Evolutionary conservation across 208 protist genomes (phyloP).

Genomic region (Acanthamoeba castellanii): DNA sequence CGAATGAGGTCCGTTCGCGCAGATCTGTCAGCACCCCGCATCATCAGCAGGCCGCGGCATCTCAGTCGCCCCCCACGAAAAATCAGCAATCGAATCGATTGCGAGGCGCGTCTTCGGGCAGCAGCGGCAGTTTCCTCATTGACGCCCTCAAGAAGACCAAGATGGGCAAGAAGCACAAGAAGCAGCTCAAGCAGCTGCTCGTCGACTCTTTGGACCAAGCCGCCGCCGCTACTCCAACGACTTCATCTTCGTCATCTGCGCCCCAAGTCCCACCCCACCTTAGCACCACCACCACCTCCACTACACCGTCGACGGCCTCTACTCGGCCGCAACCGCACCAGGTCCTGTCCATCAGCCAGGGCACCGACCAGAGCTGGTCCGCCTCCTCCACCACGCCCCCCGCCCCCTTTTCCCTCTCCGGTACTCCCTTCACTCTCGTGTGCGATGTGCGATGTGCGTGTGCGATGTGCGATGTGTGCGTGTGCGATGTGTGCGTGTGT

Average conservation of each 20-base stretch:
- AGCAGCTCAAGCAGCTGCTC: not conserved
- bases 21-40: too few relatives aligned
- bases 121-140: not conserved
- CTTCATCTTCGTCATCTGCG: not conserved
- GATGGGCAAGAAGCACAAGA: conserved; percentile 6
- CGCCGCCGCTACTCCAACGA: not conserved
- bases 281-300: not conserved
- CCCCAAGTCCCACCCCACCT: too few relatives aligned
- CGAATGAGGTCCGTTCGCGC: too few relatives aligned
- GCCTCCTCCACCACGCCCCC: not conserved
- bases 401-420: not conserved
- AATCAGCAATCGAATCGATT: not conserved
- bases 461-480: not conserved
- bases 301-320: not conserved
- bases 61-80: not conserved
- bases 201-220: too few relatives aligned
- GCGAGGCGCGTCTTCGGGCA: not conserved
- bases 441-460: not conserved
- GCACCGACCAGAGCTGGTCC: not conserved
- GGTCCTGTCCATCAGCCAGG: not conserved
- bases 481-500: too few relatives aligned
- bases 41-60: not conserved
- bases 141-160: not conserved
- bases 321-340: not conserved
- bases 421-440: not conserved